Base-by-base conservation (phyloP, 805 yeast genomes). In the Lipomyces kockii region DNA sequence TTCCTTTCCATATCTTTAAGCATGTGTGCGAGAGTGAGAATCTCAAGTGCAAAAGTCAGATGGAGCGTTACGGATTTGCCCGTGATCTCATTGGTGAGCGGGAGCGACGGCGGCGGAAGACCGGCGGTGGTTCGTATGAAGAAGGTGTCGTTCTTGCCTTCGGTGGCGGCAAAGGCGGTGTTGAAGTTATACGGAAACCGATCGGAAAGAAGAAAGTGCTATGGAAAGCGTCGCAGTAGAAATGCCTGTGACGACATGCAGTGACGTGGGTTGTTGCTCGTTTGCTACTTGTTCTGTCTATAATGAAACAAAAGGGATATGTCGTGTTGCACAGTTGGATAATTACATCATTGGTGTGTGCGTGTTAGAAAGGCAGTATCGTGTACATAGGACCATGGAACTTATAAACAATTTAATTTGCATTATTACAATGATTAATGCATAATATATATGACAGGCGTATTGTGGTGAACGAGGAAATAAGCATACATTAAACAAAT, bases 81-180 rank as follows among this genome's bases (percentile, higher is more conserved):
- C 69, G 74, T 25, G 74, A 73, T n/a, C 63, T 78, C 49, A 67
- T 73, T 8, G 69, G 66, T 20, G 63, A 71, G 29, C 74, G 80
- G 35, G 74, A 71, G 64, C 65, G 69, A 57, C 62, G 64, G 39
- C 72, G 76, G 20, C 63, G 63, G 39, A 55, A 43, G 34, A 17
- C 32, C 20, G 64, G 52, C 35, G 54, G 53, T 37, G 59, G 52
- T 12, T 2, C 14, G 8, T 46, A 17, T 60, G 80, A 77, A 57
- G 80, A 78, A 60, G 70, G 70, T 11, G 80, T 78, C 8, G 78
- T 78, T 35, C 65, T 78, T 63, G 77, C 79, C 4, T 78, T 78
- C 68, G 80, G 80, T 12, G 79, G 76, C 12, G 78, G 79, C 27
- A 73, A 71, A 17, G 74, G 76, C 25, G 80, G 80, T 12, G 76